Evolutionary conservation across 495 filamentous ascomycete species (phyloP), one percentile per base, ranked within the genome.

Genomic region (Durotheca rogersii): DNA sequence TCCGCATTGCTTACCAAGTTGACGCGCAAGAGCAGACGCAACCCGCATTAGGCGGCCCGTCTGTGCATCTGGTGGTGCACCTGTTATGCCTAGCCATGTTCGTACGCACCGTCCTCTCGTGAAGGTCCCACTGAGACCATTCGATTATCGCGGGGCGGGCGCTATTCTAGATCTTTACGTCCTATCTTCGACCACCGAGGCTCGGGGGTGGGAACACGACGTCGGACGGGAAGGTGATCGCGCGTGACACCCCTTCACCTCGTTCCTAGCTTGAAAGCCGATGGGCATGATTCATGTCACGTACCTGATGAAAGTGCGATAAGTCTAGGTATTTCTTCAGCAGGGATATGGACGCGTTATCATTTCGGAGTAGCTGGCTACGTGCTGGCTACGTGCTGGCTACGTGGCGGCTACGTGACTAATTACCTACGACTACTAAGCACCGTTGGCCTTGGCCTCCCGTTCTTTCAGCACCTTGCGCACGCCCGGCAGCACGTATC

Each of bases 401-500:
- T n/a, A n/a, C n/a, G n/a, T n/a, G n/a, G n/a, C n/a, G n/a, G n/a
- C n/a, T n/a, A n/a, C n/a, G n/a, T n/a, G 23, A 9, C 23, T 27
- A 27, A 36, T 19, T 25, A 17, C 41, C n/a, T 42, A n/a, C 18
- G n/a, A 10, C 40, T 43, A 58, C 33, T 52, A 32, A 9, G 48
- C 27, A 6, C 55, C 55, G 12, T 58, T 58, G 10, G 48, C 25
- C 9, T 32, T 7, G 4, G 18, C 18, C 33, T 55, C 59, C 34
- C 63, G 55, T 45, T 73, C 62, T 58, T 69, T 44, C 54, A 79
- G 39, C 18, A 32, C 68, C 43, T 67, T 62, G 7, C 73, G 70
- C 7, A 80, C 77, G 17, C 39, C 52, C 0, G 76, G 77, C 23
- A 80, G 43, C 0, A 80, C 45, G 48, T 72, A 78, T 0, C 76